These are phyloP conservation scores for Fraxinus ornus DNA, from an alignment of 305 asterid species.

Conservation along the genomic window DNA sequence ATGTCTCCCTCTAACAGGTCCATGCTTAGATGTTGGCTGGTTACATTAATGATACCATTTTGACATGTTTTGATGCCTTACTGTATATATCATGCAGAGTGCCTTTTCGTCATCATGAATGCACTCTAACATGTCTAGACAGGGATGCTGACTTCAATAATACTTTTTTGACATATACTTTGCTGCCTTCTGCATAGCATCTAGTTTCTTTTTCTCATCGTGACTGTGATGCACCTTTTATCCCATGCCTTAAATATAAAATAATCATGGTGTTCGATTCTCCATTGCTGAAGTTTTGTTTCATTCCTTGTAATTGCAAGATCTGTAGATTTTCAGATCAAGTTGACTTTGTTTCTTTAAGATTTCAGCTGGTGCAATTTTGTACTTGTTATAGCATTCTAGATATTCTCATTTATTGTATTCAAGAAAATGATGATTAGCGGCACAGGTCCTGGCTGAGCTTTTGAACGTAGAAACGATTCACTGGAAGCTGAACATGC, in stretches of 20 bases:
- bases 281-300: not conserved
- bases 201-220: not conserved
- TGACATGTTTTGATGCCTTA: not conserved
- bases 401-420: conserved; percentile 3
- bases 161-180: not conserved
- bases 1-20: not conserved
- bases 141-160: not conserved
- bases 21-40: not conserved
- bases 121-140: not conserved
- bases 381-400: not conserved
- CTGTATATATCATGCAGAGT: not conserved
- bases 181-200: not conserved
- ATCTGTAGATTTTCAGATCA: not conserved
- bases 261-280: not conserved
- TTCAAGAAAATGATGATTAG: conserved; percentile 37
- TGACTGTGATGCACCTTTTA: not conserved
- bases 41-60: not conserved
- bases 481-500: conserved; percentile 63
- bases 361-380: not conserved
- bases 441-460: conserved; percentile 58
- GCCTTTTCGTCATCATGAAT: not conserved
- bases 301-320: conserved; percentile 2
- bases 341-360: not conserved
- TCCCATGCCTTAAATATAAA: not conserved
- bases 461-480: conserved; percentile 49